Base-by-base conservation (phyloP, 1,284 basidiomycete species). In the Austroboletus niveus region DNA sequence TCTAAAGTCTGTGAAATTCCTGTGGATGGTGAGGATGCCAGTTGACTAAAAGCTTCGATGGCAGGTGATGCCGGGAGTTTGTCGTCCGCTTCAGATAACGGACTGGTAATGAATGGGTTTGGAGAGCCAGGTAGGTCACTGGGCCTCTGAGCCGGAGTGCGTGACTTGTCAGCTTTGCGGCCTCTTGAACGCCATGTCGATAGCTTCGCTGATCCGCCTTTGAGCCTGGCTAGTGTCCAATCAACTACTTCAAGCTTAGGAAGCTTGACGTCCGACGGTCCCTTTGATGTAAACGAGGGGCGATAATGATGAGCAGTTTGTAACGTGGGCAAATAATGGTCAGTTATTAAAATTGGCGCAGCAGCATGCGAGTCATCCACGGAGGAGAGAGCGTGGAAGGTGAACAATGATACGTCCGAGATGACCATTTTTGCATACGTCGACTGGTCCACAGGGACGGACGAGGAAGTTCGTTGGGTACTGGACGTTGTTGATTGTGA, bases 281-380 rank as follows among this genome's bases (percentile, higher is more conserved):
- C 56, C 35, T 59, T 53, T 5, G 60, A 56, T 48, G 51, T 12
- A 22, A 64, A 48, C 29, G 66, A 67, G 30, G 80, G 77, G 56
- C 80, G 76, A 30, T 61, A 49, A 60, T 80, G 78, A 7, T 56
- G 54, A 12, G 64, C 51, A 38, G 69, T 46, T 62, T 84, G 83
- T 51, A 84, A 82, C 4, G 65, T 64, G n/a, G 70, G 62, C 20
- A 89, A 74, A 53, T 78, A 64, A 29, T 72, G 76, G 58, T 91
- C 88, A 4, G 79, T 82, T 49, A 89, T 78, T 15, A 90, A 58
- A 45, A 91, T 64, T 12, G 88, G 88, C 20, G 75, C 74, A 17
- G 81, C 75, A 39, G 66, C 50, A 51, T 68, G 65, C 35, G 71
- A 50, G 47, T 67, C 62, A 8, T 57, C 55, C 15, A 35, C 32